phyloP scores from a whole-genome alignment of 352 stramenopile species.

The Ophiocytium majus region DNA sequence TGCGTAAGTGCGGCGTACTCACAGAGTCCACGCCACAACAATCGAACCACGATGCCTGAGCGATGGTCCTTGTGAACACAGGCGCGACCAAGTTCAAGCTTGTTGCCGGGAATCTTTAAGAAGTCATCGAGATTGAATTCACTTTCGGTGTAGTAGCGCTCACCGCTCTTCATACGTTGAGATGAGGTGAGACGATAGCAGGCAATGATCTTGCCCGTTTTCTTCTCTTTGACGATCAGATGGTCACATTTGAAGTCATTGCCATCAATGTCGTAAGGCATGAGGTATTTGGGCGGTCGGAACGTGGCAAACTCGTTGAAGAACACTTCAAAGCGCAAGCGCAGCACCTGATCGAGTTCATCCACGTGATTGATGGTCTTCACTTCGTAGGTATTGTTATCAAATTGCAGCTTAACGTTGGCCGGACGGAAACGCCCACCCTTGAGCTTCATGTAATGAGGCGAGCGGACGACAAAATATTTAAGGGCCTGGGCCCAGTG shows the following conservation, averaged over 20 bases:
- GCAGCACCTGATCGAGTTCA: neutral
- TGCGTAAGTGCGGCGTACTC: neutral
- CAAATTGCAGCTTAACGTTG: too few species aligned
- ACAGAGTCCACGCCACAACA: neutral
- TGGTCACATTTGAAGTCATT: conserved; percentile 3
- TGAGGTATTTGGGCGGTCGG: neutral
- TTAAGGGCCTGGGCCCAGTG: too few species aligned
- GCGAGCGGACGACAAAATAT: too few species aligned
- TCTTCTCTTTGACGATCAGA: neutral
- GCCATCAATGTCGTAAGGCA: neutral
- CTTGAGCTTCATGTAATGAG: too few species aligned
- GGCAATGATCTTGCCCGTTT: neutral
- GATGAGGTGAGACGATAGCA: neutral
- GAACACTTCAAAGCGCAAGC: neutral
- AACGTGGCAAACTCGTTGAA: neutral
- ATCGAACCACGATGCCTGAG: neutral
- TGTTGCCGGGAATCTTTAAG: neutral
- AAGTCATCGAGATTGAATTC: conserved; percentile 8
- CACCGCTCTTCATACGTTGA: neutral
- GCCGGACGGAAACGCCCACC: too few species aligned
- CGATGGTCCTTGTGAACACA: neutral
- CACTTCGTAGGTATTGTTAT: too few species aligned
- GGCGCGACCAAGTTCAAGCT: neutral
- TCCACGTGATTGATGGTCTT: neutral
- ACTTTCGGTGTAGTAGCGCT: neutral